Base-by-base conservation (phyloP, 169 alveolate genomes). In the Gregarina niphandrodes region DNA sequence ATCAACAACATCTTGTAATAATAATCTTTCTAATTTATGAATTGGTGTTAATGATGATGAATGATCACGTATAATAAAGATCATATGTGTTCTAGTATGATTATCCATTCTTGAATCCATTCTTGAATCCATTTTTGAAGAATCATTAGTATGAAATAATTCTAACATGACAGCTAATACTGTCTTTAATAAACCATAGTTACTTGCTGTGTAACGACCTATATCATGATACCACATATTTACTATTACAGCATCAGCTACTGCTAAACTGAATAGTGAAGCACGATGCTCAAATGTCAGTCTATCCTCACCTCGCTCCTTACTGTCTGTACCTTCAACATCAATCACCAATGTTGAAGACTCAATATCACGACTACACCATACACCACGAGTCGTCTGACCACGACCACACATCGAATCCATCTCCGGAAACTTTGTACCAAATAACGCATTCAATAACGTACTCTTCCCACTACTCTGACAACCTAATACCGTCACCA, bases 381-480 rank as follows among this genome's bases (percentile, higher is more conserved):
- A 78, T 18, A 78, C 51, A 11, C 90, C 90, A 52, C 70, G 67
- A 15, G 90, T 78, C 22, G 90, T 78, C 57, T 75, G 90, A 21
- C 78, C 53, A 38, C 73, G 82, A n/a, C 90, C 90, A 26, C 40
- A 41, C 45, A 43, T 51, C 11, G 78, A 61, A 49, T 78, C 70
- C 81, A 78, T 67, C 20, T 71, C 82, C 35, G 68, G 74, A 45
- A 78, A 78, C 17, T 59, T 47, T 32, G 78, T 55, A 7, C 67
- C 73, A 48, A 75, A 78, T 15, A 76, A 53, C 12, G 57, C 42
- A 46, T 78, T 78, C 46, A 78, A 61, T 28, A 78, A 45, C 24
- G 76, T 57, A 65, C 90, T 78, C 59, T 78, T 78, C 20, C 90
- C 90, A 49, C 87, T 78, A 55, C 84, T 70, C 55, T 78, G 90